Conservation (phyloP, 2,329 filamentous ascomycete genomes). For the Aspergillus terreus region DNA sequence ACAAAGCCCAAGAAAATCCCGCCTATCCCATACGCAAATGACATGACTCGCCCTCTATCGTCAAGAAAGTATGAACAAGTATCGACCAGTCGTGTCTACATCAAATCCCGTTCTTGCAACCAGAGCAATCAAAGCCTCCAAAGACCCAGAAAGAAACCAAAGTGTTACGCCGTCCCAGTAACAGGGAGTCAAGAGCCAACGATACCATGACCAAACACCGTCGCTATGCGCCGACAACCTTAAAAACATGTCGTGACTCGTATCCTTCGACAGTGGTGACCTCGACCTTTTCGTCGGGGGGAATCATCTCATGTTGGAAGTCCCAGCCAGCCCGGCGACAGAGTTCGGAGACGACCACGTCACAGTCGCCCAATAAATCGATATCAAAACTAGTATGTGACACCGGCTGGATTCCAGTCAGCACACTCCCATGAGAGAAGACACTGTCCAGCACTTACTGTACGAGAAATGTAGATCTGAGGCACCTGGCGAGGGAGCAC, state of each 20-base stretch:
- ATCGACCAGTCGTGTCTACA: neutral
- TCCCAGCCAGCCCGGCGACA: slow-evolving; percentile 78
- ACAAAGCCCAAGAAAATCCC: neutral
- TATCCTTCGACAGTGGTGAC: slow-evolving; percentile 50
- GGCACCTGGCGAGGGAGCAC: slow-evolving; percentile 75
- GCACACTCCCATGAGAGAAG: neutral
- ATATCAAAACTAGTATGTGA: slow-evolving; percentile 93
- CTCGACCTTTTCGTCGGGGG: slow-evolving; percentile 59
- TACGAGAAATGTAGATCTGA: slow-evolving; percentile 84
- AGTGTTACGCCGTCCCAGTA: slow-evolving; percentile 26
- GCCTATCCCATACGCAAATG: neutral
- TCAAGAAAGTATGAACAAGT: neutral
- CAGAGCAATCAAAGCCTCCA: slow-evolving; percentile 2
- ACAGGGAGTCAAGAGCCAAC: slow-evolving; percentile 13
- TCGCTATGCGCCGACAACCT: slow-evolving; percentile 36
- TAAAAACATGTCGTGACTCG: slow-evolving; percentile 43
- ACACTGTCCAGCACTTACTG: slow-evolving; percentile 44
- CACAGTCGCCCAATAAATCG: slow-evolving; percentile 91
- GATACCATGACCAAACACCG: slow-evolving; percentile 28
- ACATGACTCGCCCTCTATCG: neutral
- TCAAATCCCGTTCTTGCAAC: slow-evolving; percentile 3
- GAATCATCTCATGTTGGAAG: slow-evolving; percentile 77
- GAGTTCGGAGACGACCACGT: slow-evolving; percentile 82
- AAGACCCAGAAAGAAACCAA: slow-evolving; percentile 13
- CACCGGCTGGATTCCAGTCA: slow-evolving; percentile 55